A percentile compares a stretch with the other conserved stretches of the same genome.
These are phyloP conservation scores for Cardiospermum halicacabum DNA, from an alignment of 345 rosid genomes.

Conservation along the genomic window DNA sequence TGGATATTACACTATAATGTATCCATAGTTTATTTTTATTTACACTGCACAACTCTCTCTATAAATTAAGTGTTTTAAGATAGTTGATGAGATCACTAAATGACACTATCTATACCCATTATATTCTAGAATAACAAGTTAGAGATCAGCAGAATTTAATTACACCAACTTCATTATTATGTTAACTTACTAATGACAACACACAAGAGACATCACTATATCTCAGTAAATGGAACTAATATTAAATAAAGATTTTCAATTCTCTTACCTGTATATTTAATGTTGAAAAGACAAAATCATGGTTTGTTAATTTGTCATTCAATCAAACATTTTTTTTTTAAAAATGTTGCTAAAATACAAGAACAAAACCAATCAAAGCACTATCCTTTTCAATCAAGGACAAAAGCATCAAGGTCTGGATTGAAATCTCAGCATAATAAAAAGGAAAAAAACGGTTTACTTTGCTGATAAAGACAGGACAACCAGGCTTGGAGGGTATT, in stretches of 20 bases:
- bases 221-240: not conserved
- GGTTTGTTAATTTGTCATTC: not conserved
- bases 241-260: not conserved
- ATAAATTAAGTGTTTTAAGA: too few relatives aligned
- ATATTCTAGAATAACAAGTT: too few relatives aligned
- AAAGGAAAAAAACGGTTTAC: not conserved
- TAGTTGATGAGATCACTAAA: too few relatives aligned
- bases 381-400: not conserved
- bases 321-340: too few relatives aligned
- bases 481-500: constrained; percentile 14
- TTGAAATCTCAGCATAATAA: not conserved
- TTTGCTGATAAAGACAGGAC: constrained; percentile 2
- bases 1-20: too few relatives aligned
- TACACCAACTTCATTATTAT: not conserved
- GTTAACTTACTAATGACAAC: not conserved
- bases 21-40: too few relatives aligned
- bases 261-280: not conserved
- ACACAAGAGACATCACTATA: not conserved
- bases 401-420: not conserved
- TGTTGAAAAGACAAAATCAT: not conserved
- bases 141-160: not conserved
- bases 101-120: too few relatives aligned
- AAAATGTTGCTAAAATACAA: not conserved
- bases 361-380: not conserved
- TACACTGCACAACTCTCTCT: too few relatives aligned